Percentiles rank a stretch among this genome's conserved stretches.
Conservation (phyloP, 202 grass and related monocot species). For the Bolboschoenoplectus hybrid region DNA sequence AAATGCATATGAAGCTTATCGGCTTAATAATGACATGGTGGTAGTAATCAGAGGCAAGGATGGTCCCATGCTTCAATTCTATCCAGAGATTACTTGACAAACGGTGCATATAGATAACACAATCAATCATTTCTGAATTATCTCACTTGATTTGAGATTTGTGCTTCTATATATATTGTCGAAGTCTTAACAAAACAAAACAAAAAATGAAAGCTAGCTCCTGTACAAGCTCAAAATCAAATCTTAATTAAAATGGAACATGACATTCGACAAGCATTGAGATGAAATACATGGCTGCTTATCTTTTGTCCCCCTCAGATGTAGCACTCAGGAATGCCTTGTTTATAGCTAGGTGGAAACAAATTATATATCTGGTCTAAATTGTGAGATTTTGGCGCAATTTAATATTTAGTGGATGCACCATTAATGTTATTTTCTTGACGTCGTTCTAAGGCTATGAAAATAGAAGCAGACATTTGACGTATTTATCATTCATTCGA, state of each 20-base stretch:
- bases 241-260: background rate
- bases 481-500: too few relatives aligned
- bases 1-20: too few relatives aligned
- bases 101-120: background rate
- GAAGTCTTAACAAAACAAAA: too few relatives aligned
- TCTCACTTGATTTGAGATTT: background rate
- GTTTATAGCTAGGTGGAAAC: background rate
- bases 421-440: too few relatives aligned
- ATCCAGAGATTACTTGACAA: background rate
- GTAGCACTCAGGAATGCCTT: conserved; percentile 8
- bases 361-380: too few relatives aligned
- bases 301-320: background rate
- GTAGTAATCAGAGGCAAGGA: background rate
- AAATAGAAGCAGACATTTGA: too few relatives aligned
- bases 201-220: background rate
- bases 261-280: background rate
- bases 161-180: background rate
- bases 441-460: too few relatives aligned
- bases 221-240: background rate
- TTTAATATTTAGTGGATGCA: too few relatives aligned
- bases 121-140: background rate
- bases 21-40: background rate
- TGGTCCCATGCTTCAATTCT: background rate
- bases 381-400: too few relatives aligned
- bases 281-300: background rate